Evolutionary conservation across 2,329 filamentous ascomycete genomes (phyloP).

Genomic region (Apiospora koreana): DNA sequence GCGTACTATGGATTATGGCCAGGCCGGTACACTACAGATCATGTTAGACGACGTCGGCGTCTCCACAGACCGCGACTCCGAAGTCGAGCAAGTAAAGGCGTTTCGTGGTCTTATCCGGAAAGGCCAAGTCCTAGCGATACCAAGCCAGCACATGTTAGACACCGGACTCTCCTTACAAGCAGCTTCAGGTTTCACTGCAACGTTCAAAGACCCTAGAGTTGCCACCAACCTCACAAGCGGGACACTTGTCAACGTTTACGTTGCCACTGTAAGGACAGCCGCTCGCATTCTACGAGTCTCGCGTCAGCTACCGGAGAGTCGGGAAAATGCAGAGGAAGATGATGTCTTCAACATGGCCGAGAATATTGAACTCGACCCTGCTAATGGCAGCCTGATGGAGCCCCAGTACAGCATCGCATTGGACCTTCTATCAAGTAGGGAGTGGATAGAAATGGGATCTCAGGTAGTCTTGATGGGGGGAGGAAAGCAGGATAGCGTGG

Average conservation of each 20-base stretch:
- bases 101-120: constrained; percentile 59
- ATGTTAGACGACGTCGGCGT: constrained; percentile 49
- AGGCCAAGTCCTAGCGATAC: constrained; percentile 78
- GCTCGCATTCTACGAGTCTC: constrained; percentile 69
- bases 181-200: constrained; percentile 69
- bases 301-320: constrained; percentile 26
- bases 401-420: constrained; percentile 60
- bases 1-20: constrained; percentile 70
- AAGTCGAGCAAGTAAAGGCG: constrained; percentile 29
- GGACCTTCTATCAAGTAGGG: constrained; percentile 67
- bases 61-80: constrained; percentile 25
- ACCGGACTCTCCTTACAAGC: constrained; percentile 61
- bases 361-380: constrained; percentile 39
- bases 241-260: constrained; percentile 77
- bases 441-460: constrained; percentile 74
- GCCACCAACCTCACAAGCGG: constrained; percentile 64
- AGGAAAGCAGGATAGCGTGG: constrained; percentile 65
- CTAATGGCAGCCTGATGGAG: constrained; percentile 25
- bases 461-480: constrained; percentile 73
- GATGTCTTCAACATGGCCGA: constrained; percentile 62
- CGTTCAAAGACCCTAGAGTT: constrained; percentile 66
- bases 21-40: constrained; percentile 88
- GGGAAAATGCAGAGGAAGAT: constrained; percentile 43
- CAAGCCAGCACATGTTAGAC: constrained; percentile 58
- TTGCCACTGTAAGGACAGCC: constrained; percentile 81